A percentile compares a stretch with the other conserved stretches of the same genome.
phyloP scores from a whole-genome alignment of 306 rosid species.

The Parietaria judaica region DNA sequence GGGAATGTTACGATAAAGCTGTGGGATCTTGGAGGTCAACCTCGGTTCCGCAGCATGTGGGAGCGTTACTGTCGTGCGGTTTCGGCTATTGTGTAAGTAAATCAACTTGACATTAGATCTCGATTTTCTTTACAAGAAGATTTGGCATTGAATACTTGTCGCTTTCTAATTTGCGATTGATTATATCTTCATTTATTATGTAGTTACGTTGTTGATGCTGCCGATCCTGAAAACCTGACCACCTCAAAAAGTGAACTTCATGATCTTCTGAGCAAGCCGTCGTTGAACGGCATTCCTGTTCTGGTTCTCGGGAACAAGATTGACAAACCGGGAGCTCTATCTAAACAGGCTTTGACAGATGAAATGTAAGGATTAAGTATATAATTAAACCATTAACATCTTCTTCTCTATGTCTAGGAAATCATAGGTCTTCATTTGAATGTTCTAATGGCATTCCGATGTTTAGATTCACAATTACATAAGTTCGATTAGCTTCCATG shows the following conservation, averaged over 20 bases:
- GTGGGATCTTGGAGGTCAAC: constrained; percentile 98
- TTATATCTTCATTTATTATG: constrained; percentile 6
- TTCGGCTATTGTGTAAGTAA: constrained; percentile 79
- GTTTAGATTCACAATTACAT: too few relatives aligned
- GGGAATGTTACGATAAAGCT: constrained; percentile 88
- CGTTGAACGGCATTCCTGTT: constrained; percentile 73
- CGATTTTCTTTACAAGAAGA: too few relatives aligned
- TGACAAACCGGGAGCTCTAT: constrained; percentile 68
- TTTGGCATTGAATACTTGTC: too few relatives aligned
- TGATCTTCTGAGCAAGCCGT: constrained; percentile 70
- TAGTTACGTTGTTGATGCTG: constrained; percentile 94
- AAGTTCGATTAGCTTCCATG: too few relatives aligned
- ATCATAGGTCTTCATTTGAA: too few relatives aligned
- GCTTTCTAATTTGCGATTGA: too few relatives aligned
- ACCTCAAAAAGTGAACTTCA: constrained; percentile 76
- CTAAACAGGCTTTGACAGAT: constrained; percentile 68
- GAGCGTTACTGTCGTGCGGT: constrained; percentile 90
- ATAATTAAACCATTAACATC: neutral
- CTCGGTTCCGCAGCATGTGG: constrained; percentile 98
- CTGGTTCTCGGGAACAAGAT: constrained; percentile 88
- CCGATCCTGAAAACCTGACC: constrained; percentile 71
- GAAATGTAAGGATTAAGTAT: constrained; percentile 47
- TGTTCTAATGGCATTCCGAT: too few relatives aligned
- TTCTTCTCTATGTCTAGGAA: neutral
- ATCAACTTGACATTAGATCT: neutral